phyloP scores from a whole-genome alignment of 192 early-diverging fungal genomes.

The Rhizoclosmatium sp. region DNA sequence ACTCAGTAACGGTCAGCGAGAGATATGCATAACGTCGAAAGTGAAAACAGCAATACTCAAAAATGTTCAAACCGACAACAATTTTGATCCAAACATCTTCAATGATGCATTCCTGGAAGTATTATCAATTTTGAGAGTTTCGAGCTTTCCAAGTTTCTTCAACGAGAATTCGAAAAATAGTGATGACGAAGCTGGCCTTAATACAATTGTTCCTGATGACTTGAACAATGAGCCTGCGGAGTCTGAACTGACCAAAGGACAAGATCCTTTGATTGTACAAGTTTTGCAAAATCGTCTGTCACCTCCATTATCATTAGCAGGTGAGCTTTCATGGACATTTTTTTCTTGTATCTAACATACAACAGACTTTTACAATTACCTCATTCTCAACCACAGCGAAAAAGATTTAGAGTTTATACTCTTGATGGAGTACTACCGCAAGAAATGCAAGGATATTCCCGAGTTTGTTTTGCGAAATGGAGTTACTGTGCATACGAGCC shows the following conservation, averaged over 20 bases:
- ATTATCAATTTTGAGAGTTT: conserved; percentile 37
- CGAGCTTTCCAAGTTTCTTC: conserved; percentile 46
- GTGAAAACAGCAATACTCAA: conserved; percentile 33
- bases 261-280: conserved; percentile 25
- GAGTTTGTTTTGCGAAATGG: conserved; percentile 31
- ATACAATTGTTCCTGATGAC: conserved; percentile 34
- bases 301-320: conserved; percentile 25
- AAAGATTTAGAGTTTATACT: conserved; percentile 21
- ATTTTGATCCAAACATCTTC: conserved; percentile 39
- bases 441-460: conserved; percentile 24
- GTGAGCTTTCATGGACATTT: background rate
- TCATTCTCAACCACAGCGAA: conserved; percentile 10
- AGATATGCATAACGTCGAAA: conserved; percentile 36
- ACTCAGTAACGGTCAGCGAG: conserved; percentile 11
- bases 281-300: conserved; percentile 22
- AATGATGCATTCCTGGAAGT: conserved; percentile 39
- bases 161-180: conserved; percentile 28
- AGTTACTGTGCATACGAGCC: conserved; percentile 27
- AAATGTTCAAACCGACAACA: conserved; percentile 26
- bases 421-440: conserved; percentile 26
- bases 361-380: conserved; percentile 26
- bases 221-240: conserved; percentile 5
- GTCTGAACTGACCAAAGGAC: background rate
- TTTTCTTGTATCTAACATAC: background rate
- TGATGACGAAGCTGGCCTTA: conserved; percentile 20